These are phyloP conservation scores for Podila epigama DNA, from an alignment of 192 early-diverging fungal genomes.

Conservation along the genomic window DNA sequence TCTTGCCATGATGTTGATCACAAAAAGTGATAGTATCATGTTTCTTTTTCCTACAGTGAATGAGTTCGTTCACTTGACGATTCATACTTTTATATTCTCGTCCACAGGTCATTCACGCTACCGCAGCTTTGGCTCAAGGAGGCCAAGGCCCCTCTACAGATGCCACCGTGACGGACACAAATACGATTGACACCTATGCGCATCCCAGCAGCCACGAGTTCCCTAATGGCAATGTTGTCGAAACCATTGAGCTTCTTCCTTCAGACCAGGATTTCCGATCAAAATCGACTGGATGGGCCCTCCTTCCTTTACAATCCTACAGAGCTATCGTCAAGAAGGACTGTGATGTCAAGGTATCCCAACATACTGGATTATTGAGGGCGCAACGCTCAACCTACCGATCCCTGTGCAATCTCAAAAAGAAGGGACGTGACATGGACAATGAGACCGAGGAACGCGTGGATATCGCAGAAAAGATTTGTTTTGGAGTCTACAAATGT, in stretches of 20 bases:
- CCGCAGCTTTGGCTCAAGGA: too few relatives aligned
- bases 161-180: too few relatives aligned
- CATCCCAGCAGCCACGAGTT: not conserved
- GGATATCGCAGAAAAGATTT: slow-evolving; percentile 1
- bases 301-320: not conserved
- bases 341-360: not conserved
- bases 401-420: not conserved
- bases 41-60: too few relatives aligned
- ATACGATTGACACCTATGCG: too few relatives aligned
- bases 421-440: not conserved
- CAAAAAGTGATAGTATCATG: too few relatives aligned
- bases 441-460: not conserved
- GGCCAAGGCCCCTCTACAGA: not conserved
- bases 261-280: not conserved
- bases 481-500: not conserved
- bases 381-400: not conserved
- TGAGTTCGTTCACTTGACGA: too few relatives aligned
- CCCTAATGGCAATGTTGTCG: slow-evolving; percentile 1
- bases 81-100: too few relatives aligned
- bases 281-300: not conserved
- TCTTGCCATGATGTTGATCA: too few relatives aligned
- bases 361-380: not conserved
- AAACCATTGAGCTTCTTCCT: not conserved
- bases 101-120: too few relatives aligned
- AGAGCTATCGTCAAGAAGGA: not conserved